Base-by-base conservation (phyloP, 2,329 filamentous ascomycete genomes). In the Penicillium sp. region DNA sequence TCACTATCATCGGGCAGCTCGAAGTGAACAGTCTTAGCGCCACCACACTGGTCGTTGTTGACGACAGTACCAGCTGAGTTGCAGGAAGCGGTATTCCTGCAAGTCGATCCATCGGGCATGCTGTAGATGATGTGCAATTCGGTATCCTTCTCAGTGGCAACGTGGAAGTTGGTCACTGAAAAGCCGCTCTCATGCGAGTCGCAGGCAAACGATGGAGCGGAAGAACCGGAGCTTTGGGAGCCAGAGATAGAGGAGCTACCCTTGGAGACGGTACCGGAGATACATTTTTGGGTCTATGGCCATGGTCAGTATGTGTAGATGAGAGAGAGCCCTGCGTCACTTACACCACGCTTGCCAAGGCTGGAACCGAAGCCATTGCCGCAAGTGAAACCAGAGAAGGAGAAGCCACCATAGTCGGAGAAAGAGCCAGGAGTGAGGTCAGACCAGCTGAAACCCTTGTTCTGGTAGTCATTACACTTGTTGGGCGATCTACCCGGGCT, bases 31-130 rank as follows among this genome's bases (percentile, higher is more conserved):
- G 85, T 86, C 71, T 82, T 90, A 61, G 93, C 92, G 75, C 92
- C 92, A 83, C 91, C 93, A 72, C 93, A 97, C 81, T 97, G 91
- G 58, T 79, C 84, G 83, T 97, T 97, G 76, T 84, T 77, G 66
- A 97, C 80, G 45, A 82, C 83, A 55, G 85, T 86, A 66, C 90
- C 90, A 16, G 80, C 77, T 52, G 81, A 78, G 60, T 80, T 83
- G 83, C 90, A 95, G 50, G 80, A 69, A 61, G 83, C 79, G 59
- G 84, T 85, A 66, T 95, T 88, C 78, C 89, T 93, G 86, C 93
- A 97, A 57, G 75, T 83, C 15, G 84, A 86, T 64, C 89, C 89
- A 71, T 93, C 90, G 2, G 85, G 82, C 91, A 97, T 96, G 67
- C 80, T 82, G 77, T 93, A 97, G 79, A 90, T 83, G 79, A 96